A percentile compares a stretch with the other conserved stretches of the same genome.
Evolutionary conservation across 106 monocot species (phyloP).

Genomic region (Platanthera zijinensis): DNA sequence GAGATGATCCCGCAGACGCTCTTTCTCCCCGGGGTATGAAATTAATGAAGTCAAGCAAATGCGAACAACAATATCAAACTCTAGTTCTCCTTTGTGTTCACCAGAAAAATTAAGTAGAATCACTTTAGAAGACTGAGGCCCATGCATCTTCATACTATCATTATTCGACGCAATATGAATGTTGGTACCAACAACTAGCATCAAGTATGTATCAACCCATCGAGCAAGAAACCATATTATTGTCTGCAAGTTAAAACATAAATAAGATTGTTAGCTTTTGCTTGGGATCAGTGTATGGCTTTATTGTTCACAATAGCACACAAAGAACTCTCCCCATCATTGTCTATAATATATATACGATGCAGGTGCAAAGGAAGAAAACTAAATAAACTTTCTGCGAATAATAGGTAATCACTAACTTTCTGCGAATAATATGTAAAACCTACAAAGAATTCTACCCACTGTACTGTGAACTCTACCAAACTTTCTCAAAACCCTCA

Average conservation of each 20-base stretch:
- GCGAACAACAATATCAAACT: constrained; percentile 66
- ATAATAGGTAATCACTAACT: too few relatives aligned
- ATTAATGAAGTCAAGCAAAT: constrained; percentile 52
- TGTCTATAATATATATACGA: background rate
- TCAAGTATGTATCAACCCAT: constrained; percentile 89
- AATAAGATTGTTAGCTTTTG: background rate
- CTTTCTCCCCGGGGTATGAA: constrained; percentile 78
- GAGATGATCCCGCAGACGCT: too few relatives aligned
- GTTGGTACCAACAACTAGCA: constrained; percentile 46
- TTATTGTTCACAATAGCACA: background rate
- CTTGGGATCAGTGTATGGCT: background rate
- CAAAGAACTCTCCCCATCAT: background rate
- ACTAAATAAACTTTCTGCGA: background rate
- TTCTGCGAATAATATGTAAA: too few relatives aligned
- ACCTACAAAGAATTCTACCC: constrained; percentile 29
- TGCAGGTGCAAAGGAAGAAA: background rate
- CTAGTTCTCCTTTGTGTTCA: constrained; percentile 58
- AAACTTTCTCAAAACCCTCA: constrained; percentile 9
- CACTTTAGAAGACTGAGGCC: constrained; percentile 32
- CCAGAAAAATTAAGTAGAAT: constrained; percentile 64
- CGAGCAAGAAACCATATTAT: constrained; percentile 92
- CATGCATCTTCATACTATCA: constrained; percentile 21
- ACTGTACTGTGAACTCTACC: constrained; percentile 11
- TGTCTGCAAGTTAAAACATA: constrained; percentile 37
- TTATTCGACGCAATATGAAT: constrained; percentile 14